These are phyloP conservation scores for Tetracladium setigerum DNA, from an alignment of 495 filamentous ascomycete species.

Conservation along the genomic window DNA sequence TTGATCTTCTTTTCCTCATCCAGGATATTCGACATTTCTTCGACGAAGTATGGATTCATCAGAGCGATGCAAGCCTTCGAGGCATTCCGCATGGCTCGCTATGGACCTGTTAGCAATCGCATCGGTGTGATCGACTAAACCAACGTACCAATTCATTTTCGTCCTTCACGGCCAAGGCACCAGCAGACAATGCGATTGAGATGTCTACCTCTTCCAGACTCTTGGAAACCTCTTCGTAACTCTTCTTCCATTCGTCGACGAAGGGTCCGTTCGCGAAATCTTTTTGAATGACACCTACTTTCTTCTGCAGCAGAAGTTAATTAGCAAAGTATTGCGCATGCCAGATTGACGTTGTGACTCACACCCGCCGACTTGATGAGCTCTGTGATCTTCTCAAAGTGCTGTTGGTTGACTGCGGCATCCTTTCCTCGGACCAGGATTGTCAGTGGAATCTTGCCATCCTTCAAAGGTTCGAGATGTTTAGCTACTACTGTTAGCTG, in stretches of 20 bases:
- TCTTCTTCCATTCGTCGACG: slow-evolving; percentile 89
- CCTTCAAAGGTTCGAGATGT: slow-evolving; percentile 87
- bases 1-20: slow-evolving; percentile 96
- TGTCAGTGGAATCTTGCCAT: slow-evolving; percentile 83
- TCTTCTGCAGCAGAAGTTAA: slow-evolving; percentile 49
- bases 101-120: slow-evolving; percentile 20
- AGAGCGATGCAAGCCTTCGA: slow-evolving; percentile 87
- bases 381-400: slow-evolving; percentile 73
- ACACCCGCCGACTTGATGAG: slow-evolving; percentile 83
- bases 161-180: slow-evolving; percentile 91
- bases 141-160: slow-evolving; percentile 64
- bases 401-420: slow-evolving; percentile 76
- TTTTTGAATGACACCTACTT: slow-evolving; percentile 78
- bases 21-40: slow-evolving; percentile 92
- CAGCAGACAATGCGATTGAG: slow-evolving; percentile 66
- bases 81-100: slow-evolving; percentile 82
- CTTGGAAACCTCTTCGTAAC: slow-evolving; percentile 64
- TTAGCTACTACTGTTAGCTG: slow-evolving; percentile 54
- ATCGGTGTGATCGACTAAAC: slow-evolving; percentile 2
- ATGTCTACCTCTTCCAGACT: slow-evolving; percentile 90
- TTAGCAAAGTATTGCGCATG: slow-evolving; percentile 8
- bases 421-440: slow-evolving; percentile 87
- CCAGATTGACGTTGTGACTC: slow-evolving; percentile 30
- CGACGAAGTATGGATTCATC: slow-evolving; percentile 90
- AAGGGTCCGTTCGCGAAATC: slow-evolving; percentile 82